Conservation (phyloP, 140 eudicot species). For the Flaveria floridana region DNA sequence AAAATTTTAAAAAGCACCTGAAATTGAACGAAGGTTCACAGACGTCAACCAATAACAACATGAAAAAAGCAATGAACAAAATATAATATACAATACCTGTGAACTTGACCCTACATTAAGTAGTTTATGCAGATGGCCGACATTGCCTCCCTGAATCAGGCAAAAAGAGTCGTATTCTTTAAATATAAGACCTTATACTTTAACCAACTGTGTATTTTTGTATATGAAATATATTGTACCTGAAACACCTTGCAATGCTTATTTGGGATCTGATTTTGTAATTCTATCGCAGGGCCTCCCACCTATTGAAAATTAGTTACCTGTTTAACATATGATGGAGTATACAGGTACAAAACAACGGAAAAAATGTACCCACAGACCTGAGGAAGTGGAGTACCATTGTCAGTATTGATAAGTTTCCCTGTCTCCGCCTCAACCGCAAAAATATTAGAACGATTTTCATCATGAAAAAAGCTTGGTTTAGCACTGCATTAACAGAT, state of each 20-base stretch:
- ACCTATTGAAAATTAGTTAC: conserved; percentile 38
- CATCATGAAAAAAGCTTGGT: too few relatives aligned
- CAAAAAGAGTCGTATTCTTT: too few relatives aligned
- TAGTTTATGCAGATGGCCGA: conserved; percentile 81
- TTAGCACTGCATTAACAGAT: too few relatives aligned
- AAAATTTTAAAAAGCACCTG: not conserved
- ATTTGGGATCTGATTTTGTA: conserved; percentile 45
- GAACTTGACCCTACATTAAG: conserved; percentile 76
- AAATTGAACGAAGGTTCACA: not conserved
- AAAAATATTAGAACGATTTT: too few relatives aligned
- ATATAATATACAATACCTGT: conserved; percentile 45
- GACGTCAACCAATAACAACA: conserved; percentile 13
- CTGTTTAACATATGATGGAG: too few relatives aligned
- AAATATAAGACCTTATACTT: too few relatives aligned
- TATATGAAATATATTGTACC: conserved; percentile 33
- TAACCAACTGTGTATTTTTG: too few relatives aligned
- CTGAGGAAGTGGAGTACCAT: too few relatives aligned
- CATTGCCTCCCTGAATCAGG: conserved; percentile 81
- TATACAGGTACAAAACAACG: too few relatives aligned
- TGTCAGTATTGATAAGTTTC: too few relatives aligned
- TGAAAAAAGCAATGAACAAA: not conserved
- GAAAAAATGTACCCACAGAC: too few relatives aligned
- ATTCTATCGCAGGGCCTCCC: conserved; percentile 45
- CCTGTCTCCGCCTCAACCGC: too few relatives aligned
- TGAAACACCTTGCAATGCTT: conserved; percentile 65